Evolutionary conservation across 176 grass and related monocot genomes (phyloP), one percentile per base, ranked within the genome.

Genomic region (Phyllostachys edulis): DNA sequence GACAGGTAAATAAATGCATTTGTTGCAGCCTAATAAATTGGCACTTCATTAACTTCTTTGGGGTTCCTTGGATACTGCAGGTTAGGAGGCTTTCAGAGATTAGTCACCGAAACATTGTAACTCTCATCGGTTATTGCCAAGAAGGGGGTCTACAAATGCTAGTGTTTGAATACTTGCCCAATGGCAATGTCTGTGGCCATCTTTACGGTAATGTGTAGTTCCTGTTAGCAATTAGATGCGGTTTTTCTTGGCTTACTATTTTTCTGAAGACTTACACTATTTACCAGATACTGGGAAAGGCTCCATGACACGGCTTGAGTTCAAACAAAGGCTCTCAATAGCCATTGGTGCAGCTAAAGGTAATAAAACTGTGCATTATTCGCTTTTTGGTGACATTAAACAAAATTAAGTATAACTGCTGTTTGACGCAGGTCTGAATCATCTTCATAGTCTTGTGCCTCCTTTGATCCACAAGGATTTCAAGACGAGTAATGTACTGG

Each of bases 311-410:
- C 83, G 87, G 65, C 89, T 99, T 70, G 96, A 98, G 85, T 98
- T 98, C 75, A 98, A 98, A 79, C 93, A 98, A 46, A 93, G 96
- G 80, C 89, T 98, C 18, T 88, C 93, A 71, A 89, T 98, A 82
- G 93, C 96, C 78, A 98, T 96, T 54, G 93, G 96, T 56, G 91
- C 86, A 85, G 96, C 96, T 80, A 98, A 98, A 92, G 96, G 96
- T 98, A 86, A 27, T 42, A 26, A 62, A 82, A 17, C 32, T 74
- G 0, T 24, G 52, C 84, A 16, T 67, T 29, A 17, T 56, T 18
- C 66, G 18, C 7, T 86, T 70, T 60, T 55, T 39, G 76, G 6
- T 66, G 39, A 47, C 18, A 66, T 12, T 13, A 49, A 27, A 6
- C 61, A 63, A 57, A 72, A 67, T 20, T 16, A 46, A 89, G 7